Conservation (phyloP, 495 filamentous ascomycete species). For the Aspergillus avenaceus region DNA sequence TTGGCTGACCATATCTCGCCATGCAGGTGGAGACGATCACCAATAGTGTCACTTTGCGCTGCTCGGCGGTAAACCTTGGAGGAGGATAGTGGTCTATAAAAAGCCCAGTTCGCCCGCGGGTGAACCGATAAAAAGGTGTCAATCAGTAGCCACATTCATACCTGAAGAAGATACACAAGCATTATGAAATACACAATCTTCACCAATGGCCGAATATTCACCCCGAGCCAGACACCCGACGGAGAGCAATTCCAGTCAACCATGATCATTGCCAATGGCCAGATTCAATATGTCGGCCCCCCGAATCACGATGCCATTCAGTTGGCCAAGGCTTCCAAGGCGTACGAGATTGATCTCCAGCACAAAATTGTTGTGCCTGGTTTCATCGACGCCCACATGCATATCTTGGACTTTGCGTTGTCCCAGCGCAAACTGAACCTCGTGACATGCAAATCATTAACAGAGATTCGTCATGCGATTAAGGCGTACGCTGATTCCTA, state of each 20-base stretch:
- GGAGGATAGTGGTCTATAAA: no score
- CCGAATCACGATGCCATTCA: slow-evolving; percentile 26
- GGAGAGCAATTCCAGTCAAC: slow-evolving; percentile 32
- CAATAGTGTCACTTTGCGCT: not conserved
- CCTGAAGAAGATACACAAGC: no score
- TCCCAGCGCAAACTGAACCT: slow-evolving; percentile 55
- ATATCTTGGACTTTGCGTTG: slow-evolving; percentile 57
- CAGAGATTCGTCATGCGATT: slow-evolving; percentile 50
- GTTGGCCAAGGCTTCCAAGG: slow-evolving; percentile 22
- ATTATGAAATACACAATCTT: slow-evolving; percentile 36
- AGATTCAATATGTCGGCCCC: slow-evolving; percentile 41
- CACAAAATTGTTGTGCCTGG: slow-evolving; percentile 52
- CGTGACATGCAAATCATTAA: slow-evolving; percentile 47
- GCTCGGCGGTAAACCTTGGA: no score
- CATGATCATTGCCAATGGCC: slow-evolving; percentile 35
- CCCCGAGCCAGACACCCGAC: slow-evolving; percentile 18
- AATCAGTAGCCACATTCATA: no score
- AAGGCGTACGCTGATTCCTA: slow-evolving; percentile 44
- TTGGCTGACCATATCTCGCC: not conserved
- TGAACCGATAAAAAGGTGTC: no score
- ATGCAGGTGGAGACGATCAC: not conserved
- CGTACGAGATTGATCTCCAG: slow-evolving; percentile 38
- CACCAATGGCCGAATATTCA: slow-evolving; percentile 43
- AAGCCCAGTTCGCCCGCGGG: no score
- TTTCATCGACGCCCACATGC: slow-evolving; percentile 64